phyloP scores from a whole-genome alignment of 768 basidiomycete species.

The Suillus fuscotomentosus region DNA sequence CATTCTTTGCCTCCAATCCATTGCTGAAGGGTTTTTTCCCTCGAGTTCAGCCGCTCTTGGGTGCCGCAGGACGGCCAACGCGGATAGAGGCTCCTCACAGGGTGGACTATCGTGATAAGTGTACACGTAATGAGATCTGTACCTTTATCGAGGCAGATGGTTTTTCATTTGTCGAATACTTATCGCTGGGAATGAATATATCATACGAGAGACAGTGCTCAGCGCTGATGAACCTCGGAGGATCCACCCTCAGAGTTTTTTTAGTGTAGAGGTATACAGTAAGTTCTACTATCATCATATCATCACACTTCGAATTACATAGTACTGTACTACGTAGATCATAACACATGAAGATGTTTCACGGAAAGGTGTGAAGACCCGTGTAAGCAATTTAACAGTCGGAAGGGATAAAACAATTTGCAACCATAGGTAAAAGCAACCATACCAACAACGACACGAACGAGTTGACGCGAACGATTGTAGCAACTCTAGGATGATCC shows the following conservation, averaged over 20 bases:
- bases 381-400: neutral
- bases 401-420: neutral
- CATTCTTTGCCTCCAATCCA: constrained; percentile 1
- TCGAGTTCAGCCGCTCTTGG: constrained; percentile 22
- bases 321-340: neutral
- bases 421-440: neutral
- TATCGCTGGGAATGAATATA: too few relatives aligned
- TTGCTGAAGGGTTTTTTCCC: constrained; percentile 25
- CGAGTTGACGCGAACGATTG: neutral
- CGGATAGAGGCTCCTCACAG: constrained; percentile 23
- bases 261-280: neutral
- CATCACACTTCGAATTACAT: neutral
- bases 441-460: neutral
- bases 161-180: neutral
- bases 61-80: constrained; percentile 45
- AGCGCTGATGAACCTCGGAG: neutral
- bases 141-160: neutral
- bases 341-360: neutral
- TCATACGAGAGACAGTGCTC: neutral
- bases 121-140: too few relatives aligned
- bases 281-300: neutral
- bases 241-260: neutral
- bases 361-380: neutral
- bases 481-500: neutral
- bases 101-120: neutral